These are phyloP conservation scores for Rosa hybrid DNA, from an alignment of 331 rosid species.

Conservation along the genomic window DNA sequence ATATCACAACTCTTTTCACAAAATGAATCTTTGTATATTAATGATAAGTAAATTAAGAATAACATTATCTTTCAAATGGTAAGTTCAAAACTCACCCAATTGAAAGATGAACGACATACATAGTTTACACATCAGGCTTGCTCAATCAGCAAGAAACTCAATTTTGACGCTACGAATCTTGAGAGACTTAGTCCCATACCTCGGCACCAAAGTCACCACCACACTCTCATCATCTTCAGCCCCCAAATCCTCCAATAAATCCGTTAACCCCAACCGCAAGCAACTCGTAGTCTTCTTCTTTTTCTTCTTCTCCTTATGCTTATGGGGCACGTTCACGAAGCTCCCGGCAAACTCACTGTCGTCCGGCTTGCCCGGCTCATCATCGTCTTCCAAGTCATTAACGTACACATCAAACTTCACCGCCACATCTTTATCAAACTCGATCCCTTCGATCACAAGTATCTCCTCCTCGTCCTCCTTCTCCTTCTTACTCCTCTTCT, in stretches of 20 bases:
- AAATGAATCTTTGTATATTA: background rate
- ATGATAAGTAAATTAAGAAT: background rate
- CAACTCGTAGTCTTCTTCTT: constrained; percentile 9
- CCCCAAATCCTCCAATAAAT: constrained; percentile 61
- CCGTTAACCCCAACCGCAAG: constrained; percentile 55
- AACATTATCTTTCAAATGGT: background rate
- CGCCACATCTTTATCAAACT: constrained; percentile 24
- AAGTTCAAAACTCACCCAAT: background rate
- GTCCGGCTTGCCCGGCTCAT: constrained; percentile 10
- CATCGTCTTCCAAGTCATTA: constrained; percentile 55
- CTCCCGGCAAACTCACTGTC: constrained; percentile 69
- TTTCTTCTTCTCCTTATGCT: constrained; percentile 34
- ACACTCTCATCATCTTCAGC: constrained; percentile 62
- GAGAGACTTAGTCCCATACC: constrained; percentile 27
- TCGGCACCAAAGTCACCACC: constrained; percentile 62
- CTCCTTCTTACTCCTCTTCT: constrained; percentile 52
- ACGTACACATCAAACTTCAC: constrained; percentile 63
- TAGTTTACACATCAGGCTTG: background rate
- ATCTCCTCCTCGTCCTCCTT: constrained; percentile 73
- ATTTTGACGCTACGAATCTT: constrained; percentile 42
- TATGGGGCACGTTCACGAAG: constrained; percentile 63
- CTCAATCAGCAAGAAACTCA: constrained; percentile 19
- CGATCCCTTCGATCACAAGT: constrained; percentile 55
- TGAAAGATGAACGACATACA: background rate
- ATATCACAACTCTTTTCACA: background rate